phyloP scores from a whole-genome alignment of 2,329 filamentous ascomycete genomes.

The Pseudocercospora fuligena region DNA sequence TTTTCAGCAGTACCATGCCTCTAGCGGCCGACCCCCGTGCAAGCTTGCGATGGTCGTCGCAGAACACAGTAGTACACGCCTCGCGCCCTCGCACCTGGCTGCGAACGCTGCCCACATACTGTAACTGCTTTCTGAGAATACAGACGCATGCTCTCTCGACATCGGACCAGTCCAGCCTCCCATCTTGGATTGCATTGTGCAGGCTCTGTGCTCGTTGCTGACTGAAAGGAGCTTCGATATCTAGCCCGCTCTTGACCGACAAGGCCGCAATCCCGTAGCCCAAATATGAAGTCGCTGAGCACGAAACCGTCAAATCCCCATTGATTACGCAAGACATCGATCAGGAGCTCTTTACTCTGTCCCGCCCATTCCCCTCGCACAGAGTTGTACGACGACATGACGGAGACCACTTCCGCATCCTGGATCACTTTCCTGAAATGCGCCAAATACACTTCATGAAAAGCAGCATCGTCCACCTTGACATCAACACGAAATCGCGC shows the following conservation, averaged over 20 bases:
- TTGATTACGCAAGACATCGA: constrained; percentile 22
- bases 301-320: constrained; percentile 29
- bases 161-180: not conserved
- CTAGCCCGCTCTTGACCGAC: constrained; percentile 27
- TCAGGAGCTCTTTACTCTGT: constrained; percentile 24
- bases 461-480: constrained; percentile 32
- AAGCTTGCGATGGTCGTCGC: constrained; percentile 21
- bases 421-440: constrained; percentile 26
- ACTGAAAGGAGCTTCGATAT: constrained; percentile 27
- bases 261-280: constrained; percentile 21
- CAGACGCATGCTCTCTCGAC: not conserved
- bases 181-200: constrained; percentile 10
- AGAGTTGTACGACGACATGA: constrained; percentile 28
- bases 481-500: constrained; percentile 38
- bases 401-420: constrained; percentile 14
- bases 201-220: constrained; percentile 17
- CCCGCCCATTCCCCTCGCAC: constrained; percentile 27
- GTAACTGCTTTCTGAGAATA: not conserved
- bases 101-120: not conserved
- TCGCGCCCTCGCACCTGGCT: no score
- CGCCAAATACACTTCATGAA: constrained; percentile 38
- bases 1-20: constrained; percentile 30
- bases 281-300: constrained; percentile 26
- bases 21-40: constrained; percentile 23
- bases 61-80: constrained; percentile 13